phyloP scores from a whole-genome alignment of 2,329 filamentous ascomycete species.

The Pseudogymnoascus destructans region DNA sequence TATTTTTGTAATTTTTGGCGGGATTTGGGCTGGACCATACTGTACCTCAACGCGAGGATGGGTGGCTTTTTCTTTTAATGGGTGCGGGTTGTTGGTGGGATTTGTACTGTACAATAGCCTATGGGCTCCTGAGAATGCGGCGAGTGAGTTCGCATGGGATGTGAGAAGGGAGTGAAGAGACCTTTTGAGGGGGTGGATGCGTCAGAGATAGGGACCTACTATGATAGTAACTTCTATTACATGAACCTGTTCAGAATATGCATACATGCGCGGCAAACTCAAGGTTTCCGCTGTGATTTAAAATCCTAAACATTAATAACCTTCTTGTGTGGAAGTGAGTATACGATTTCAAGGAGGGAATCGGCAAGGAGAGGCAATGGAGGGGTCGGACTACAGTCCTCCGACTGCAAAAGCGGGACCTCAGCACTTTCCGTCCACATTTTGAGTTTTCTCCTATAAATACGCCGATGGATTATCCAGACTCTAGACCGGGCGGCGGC shows the following conservation, averaged over 20 bases:
- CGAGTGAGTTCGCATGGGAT: not conserved
- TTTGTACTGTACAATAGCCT: not conserved
- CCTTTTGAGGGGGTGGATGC: not conserved
- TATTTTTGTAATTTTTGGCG: not conserved
- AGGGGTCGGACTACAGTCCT: not conserved
- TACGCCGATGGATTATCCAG: not conserved
- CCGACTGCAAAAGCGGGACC: not conserved
- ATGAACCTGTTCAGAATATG: not conserved
- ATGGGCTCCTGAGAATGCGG: not conserved
- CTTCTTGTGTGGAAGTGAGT: no score
- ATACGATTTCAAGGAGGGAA: no score
- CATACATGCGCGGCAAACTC: not conserved
- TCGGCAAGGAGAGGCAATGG: not conserved
- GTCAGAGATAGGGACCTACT: not conserved
- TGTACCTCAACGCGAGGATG: not conserved
- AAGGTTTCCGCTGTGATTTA: not conserved
- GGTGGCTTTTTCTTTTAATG: not conserved
- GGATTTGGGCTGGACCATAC: not conserved
- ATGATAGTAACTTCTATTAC: conserved; percentile 2
- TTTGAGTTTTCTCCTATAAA: not conserved
- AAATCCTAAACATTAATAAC: not conserved
- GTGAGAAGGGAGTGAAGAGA: not conserved
- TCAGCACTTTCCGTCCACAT: not conserved
- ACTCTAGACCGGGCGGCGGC: not conserved
- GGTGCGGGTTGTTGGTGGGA: not conserved